Base-by-base conservation (phyloP, 1,139 yeast species). In the Barnettozyma hawaiiensis region DNA sequence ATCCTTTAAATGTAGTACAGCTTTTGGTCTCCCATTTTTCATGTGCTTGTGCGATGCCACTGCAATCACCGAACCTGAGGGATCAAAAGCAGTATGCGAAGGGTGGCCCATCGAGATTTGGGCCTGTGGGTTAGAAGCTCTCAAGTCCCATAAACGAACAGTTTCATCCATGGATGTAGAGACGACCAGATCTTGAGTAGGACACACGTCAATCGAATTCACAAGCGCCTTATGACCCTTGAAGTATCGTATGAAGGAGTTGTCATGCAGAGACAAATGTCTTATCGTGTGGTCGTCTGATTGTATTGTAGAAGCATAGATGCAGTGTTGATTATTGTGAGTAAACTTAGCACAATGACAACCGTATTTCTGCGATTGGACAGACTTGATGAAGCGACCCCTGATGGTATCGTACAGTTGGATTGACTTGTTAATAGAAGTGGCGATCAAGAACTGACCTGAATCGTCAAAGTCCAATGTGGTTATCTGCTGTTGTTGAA, bases 361-460 rank as follows among this genome's bases (percentile, higher is more conserved):
- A 0, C 99, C 98, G 55, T 92, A 92, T 59, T 92, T 92, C 63
- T 87, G 92, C 20, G 95, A 82, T 50, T 78, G 83, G 6, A 86
- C 73, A 7, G 87, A 79, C 50, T 77, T 80, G 40, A 67, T 52
- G 50, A 78, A 83, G 27, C 74, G 69, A 1, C 97, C 97, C 42
- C 76, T 71, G 3, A 59, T 46, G 39, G 78, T 73, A 62, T 90
- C 96, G 60, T 87, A 92, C 18, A 94, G 65, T 57, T 87, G 95
- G 53, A 92, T 80, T 16, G 86, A 74, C 55, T 86, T 90, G 63
- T 87, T 95, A 10, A 81, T 77, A 3, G 92, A 87, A 1, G 96
- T 73, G 3, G 95, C 76, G 29, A 94, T 67, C 34, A 86, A 70
- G 58, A 69, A 85, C 51, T 82, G 85, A 5, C 98, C 98, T 7